phyloP scores from a whole-genome alignment of 805 yeast species.

The Tetrapisispora namnaoensis region DNA sequence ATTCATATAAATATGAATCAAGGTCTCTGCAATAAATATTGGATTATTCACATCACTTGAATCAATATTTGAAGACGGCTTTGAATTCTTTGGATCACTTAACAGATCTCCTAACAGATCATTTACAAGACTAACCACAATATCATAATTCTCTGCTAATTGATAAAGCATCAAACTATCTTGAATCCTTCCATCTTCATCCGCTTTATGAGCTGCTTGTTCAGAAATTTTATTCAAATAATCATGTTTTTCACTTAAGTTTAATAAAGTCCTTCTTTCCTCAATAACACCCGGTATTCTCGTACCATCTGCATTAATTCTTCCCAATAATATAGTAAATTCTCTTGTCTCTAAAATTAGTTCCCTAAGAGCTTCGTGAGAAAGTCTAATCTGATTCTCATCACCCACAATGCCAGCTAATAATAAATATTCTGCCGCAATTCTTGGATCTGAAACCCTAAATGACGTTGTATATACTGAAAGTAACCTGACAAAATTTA shows the following conservation, averaged over 20 bases:
- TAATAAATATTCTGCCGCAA: conserved; percentile 79
- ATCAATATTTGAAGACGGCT: conserved; percentile 35
- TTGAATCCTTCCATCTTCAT: conserved; percentile 79
- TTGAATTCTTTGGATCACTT: conserved; percentile 58
- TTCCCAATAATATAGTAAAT: conserved; percentile 72
- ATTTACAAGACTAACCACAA: conserved; percentile 68
- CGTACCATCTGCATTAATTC: conserved; percentile 64
- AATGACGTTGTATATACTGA: conserved; percentile 79
- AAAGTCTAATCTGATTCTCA: conserved; percentile 41
- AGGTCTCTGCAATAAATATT: conserved; percentile 31
- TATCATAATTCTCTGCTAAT: conserved; percentile 77
- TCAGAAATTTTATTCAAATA: conserved; percentile 68
- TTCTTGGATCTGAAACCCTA: conserved; percentile 76
- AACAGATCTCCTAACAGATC: conserved; percentile 69
- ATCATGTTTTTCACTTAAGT: conserved; percentile 46
- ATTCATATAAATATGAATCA: conserved; percentile 33
- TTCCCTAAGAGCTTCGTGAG: conserved; percentile 75
- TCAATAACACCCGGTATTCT: conserved; percentile 81
- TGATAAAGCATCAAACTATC: conserved; percentile 84
- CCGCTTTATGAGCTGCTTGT: conserved; percentile 77
- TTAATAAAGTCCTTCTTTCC: conserved; percentile 56
- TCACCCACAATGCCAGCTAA: conserved; percentile 49
- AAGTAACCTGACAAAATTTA: conserved; percentile 50
- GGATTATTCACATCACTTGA: conserved; percentile 36
- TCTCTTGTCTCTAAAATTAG: conserved; percentile 80